A percentile compares a stretch with the other conserved stretches of the same genome.
Evolutionary conservation across 139 green algal species (phyloP).

Genomic region (Volvox reticuliferus): DNA sequence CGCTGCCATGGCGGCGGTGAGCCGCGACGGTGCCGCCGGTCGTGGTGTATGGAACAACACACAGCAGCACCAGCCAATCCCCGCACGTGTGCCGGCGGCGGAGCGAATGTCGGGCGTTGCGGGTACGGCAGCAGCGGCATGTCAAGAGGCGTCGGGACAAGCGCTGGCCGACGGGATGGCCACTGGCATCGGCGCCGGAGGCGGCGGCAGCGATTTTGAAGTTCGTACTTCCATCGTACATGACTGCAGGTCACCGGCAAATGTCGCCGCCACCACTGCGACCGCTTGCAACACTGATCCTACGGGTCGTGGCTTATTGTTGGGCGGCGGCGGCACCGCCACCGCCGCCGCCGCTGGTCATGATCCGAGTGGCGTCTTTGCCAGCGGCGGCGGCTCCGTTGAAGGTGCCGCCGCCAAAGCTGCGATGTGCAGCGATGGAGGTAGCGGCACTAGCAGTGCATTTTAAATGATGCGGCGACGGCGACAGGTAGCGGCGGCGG

Average conservation of each 20-base stretch:
- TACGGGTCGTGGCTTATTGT: neutral
- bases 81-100: no score
- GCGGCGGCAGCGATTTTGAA: neutral
- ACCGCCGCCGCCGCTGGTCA: neutral
- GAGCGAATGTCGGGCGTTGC: no score
- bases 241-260: neutral
- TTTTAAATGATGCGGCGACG: neutral
- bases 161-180: neutral
- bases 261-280: neutral
- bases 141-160: neutral
- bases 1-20: neutral
- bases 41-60: no score
- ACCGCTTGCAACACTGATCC: neutral
- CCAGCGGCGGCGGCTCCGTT: neutral
- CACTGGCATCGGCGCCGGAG: neutral
- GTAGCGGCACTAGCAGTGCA: conserved; percentile 25
- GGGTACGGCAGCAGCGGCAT: neutral
- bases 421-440: conserved; percentile 15
- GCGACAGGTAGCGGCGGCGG: neutral
- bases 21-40: no score
- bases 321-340: neutral
- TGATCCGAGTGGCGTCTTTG: neutral
- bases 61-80: no score
- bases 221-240: neutral
- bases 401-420: conserved; percentile 8